Percentiles rank a stretch among this genome's conserved stretches.
These are phyloP conservation scores for Priceomyces haplophilus DNA, from an alignment of 805 yeast genomes.

Conservation along the genomic window DNA sequence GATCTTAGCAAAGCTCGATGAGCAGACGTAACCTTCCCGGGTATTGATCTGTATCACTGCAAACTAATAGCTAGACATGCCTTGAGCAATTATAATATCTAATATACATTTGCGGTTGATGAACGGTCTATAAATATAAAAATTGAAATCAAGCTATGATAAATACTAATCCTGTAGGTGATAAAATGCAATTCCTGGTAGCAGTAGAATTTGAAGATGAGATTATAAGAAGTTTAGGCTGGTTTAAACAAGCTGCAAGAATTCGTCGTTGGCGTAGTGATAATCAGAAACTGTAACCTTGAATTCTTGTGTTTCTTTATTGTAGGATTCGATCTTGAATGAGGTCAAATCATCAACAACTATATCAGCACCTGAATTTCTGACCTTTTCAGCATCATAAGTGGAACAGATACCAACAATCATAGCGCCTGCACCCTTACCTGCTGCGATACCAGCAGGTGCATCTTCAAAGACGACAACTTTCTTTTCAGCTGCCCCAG, in stretches of 20 bases:
- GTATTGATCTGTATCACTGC: too few species aligned
- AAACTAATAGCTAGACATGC: too few species aligned
- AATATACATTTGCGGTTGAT: constrained; percentile 6
- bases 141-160: constrained; percentile 1
- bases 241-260: constrained; percentile 23
- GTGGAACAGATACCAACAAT: constrained; percentile 83
- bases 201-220: neutral
- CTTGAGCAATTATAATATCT: neutral
- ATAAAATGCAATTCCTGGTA: neutral
- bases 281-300: constrained; percentile 40
- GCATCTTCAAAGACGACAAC: constrained; percentile 83
- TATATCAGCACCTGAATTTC: constrained; percentile 76
- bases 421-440: constrained; percentile 78
- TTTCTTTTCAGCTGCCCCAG: constrained; percentile 31
- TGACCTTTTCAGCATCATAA: constrained; percentile 64
- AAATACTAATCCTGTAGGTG: neutral
- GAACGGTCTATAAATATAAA: neutral
- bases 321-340: constrained; percentile 57
- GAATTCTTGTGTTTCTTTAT: constrained; percentile 40
- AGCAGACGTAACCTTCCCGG: too few species aligned
- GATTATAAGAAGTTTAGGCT: constrained; percentile 3
- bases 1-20: neutral
- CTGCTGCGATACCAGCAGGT: constrained; percentile 83
- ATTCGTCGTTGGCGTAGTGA: constrained; percentile 43
- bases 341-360: constrained; percentile 71